Percentiles rank a stretch among this genome's conserved stretches.
Evolutionary conservation across 305 asterid species (phyloP).

Genomic region (Fraxinus sp.): DNA sequence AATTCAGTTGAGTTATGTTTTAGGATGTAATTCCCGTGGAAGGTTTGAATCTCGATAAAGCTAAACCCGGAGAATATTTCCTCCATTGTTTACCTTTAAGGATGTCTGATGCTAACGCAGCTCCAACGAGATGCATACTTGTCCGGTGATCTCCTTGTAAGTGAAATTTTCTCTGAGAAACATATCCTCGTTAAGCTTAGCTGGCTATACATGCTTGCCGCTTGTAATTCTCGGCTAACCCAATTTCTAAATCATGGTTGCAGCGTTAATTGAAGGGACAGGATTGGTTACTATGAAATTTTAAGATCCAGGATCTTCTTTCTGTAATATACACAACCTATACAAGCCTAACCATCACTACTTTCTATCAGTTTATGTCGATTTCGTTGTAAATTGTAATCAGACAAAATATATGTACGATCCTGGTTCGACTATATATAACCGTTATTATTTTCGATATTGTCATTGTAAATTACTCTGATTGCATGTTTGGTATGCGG

Average conservation of each 20-base stretch:
- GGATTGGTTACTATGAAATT: not conserved
- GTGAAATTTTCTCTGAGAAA: not conserved
- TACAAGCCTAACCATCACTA: not conserved
- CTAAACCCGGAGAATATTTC: slow-evolving; percentile 25
- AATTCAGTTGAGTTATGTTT: not conserved
- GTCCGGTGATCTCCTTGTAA: not conserved
- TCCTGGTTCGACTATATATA: not conserved
- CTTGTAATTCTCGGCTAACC: not conserved
- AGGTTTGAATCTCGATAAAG: slow-evolving; percentile 26
- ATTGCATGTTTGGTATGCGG: too few relatives aligned
- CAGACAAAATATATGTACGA: not conserved
- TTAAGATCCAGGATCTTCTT: not conserved
- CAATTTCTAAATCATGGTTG: not conserved
- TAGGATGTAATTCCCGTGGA: slow-evolving; percentile 33
- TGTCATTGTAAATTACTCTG: too few relatives aligned
- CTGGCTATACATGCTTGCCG: not conserved
- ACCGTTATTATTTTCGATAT: not conserved
- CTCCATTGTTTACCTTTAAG: slow-evolving; percentile 30
- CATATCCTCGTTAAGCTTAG: not conserved
- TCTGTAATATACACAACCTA: not conserved
- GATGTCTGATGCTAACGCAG: slow-evolving; percentile 19
- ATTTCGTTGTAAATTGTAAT: not conserved
- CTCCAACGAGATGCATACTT: slow-evolving; percentile 36
- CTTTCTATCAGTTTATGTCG: not conserved
- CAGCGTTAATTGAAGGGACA: not conserved